phyloP scores from a whole-genome alignment of 768 basidiomycete species.

The Boletus insuetus region DNA sequence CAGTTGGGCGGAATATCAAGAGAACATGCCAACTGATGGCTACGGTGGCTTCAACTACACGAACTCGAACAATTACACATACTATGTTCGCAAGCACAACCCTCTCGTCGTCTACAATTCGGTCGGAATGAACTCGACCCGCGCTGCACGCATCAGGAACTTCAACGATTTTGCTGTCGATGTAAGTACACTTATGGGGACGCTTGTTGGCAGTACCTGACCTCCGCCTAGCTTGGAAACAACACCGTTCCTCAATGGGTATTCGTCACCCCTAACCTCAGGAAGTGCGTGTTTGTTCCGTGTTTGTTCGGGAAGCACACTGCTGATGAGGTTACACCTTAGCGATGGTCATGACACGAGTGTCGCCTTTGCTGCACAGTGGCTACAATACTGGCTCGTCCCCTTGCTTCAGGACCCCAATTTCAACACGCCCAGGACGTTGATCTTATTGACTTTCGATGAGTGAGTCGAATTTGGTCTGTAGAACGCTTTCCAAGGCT shows the following conservation, averaged over 20 bases:
- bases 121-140: slow-evolving; percentile 40
- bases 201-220: not conserved
- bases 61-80: slow-evolving; percentile 38
- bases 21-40: slow-evolving; percentile 53
- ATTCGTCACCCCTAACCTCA: slow-evolving; percentile 58
- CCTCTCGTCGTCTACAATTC: slow-evolving; percentile 52
- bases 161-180: slow-evolving; percentile 64
- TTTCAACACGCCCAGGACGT: slow-evolving; percentile 54
- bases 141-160: slow-evolving; percentile 48
- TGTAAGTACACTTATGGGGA: slow-evolving; percentile 19
- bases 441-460: slow-evolving; percentile 62
- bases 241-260: slow-evolving; percentile 53
- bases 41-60: slow-evolving; percentile 40
- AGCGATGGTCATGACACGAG: too few species aligned
- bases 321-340: too few species aligned
- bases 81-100: slow-evolving; percentile 58
- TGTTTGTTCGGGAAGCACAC: too few species aligned
- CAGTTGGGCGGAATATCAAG: slow-evolving; percentile 60
- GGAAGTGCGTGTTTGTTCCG: not conserved
- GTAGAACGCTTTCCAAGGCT: too few species aligned
- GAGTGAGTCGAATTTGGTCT: slow-evolving; percentile 38
- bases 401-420: slow-evolving; percentile 47
- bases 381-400: slow-evolving; percentile 40
- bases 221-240: slow-evolving; percentile 28
- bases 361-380: too few species aligned